Evolutionary conservation across 1,284 basidiomycete genomes (phyloP).

Genomic region (Marasmius fiardii): DNA sequence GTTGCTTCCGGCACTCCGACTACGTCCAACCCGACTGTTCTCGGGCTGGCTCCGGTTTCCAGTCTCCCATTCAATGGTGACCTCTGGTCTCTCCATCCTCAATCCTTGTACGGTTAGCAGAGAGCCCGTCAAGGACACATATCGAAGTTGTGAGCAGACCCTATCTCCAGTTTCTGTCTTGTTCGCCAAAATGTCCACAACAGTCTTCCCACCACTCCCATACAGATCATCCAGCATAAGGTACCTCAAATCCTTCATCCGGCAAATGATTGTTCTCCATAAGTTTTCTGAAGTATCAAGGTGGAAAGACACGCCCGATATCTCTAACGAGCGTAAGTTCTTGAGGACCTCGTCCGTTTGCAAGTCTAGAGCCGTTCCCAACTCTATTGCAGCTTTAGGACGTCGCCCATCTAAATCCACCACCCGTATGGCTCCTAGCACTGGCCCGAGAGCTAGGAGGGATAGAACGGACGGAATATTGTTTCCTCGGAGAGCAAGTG

Average conservation of each 20-base stretch:
- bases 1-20: no score
- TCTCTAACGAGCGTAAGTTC: neutral
- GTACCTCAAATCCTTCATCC: neutral
- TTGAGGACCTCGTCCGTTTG: neutral
- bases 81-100: no score
- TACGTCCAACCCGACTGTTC: no score
- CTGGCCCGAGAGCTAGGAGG: constrained; percentile 1
- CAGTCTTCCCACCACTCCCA: neutral
- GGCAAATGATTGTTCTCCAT: neutral
- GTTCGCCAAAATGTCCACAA: neutral
- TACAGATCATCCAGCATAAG: neutral
- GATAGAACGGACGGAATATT: constrained; percentile 10
- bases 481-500: constrained; percentile 12
- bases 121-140: no score
- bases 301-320: neutral
- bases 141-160: no score
- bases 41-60: no score
- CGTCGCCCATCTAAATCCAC: constrained; percentile 14
- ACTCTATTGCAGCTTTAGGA: neutral
- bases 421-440: constrained; percentile 10
- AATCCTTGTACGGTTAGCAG: no score
- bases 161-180: no score
- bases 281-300: neutral
- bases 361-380: constrained; percentile 4
- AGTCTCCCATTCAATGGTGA: no score